Evolutionary conservation across 2,329 filamentous ascomycete species (phyloP), one percentile per base, ranked within the genome.

Genomic region (Bipolaris victoriae): DNA sequence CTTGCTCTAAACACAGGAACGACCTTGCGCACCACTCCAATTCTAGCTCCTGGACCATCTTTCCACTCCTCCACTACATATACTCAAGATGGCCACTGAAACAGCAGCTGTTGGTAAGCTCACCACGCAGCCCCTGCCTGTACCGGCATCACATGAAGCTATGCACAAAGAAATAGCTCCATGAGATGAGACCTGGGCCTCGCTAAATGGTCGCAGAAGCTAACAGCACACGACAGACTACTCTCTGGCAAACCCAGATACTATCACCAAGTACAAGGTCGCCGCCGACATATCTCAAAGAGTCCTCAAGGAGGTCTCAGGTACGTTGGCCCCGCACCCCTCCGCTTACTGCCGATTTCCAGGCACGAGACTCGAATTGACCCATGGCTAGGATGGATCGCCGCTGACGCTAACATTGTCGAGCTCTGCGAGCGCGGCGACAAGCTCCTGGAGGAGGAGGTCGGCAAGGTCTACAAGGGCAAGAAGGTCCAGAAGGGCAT

Each of bases 201-300:
- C 58, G 60, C 53, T 46, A 64, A 59, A 48, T 50, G 57, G 67
- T 64, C 61, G 64, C 56, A 57, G 44, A 54, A 67, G 66, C 71
- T 74, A 67, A 75, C 44, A 50, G 10, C 48, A 52, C 40, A 50
- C 53, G 29, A 65, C 64, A 96, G 91, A 96, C 78, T 93, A 96
- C 83, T 86, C 90, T 68, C 87, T 97, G 79, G 91, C 88, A 79
- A 95, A 96, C 84, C 91, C 91, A 61, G 91, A 96, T 78, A 97
- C 92, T 72, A 86, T 99, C 72, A 98, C 95, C 81, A 99, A 98
- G 86, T 98, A 98, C 86, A 98, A 97, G 88, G 93, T 90, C 66
- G 95, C 95, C 56, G 94, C 91, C 63, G 85, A 90, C 77, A 98
- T 99, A 80, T 95, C 94, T 49, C 91, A 97, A 79, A 97, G 94